Base-by-base conservation (phyloP, 1,284 basidiomycete species). In the Microstroma glucosiphilum region DNA sequence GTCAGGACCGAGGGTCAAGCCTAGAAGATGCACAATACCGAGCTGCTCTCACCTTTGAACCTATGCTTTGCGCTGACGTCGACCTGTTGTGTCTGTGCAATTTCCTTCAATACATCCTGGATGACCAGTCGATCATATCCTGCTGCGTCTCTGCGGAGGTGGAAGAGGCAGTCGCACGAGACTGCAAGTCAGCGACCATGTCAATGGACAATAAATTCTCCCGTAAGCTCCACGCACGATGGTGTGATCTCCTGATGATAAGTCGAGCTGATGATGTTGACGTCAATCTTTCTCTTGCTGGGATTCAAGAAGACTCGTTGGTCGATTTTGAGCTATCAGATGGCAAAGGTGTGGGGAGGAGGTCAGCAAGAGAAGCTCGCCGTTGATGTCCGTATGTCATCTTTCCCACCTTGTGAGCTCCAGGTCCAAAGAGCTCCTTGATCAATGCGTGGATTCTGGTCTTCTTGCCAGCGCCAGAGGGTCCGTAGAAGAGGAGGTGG, bases 201-300 rank as follows among this genome's bases (percentile, higher is more conserved):
- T 4, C 9, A 37, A 37, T 37, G 30, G 4, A 37, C 4, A 37
- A 37, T 4, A 9, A 37, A 3, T 37, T 37, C 30, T 9, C 30
- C 30, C 9, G 23, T 46, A 8, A 15, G 19, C 40, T 3, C 74
- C 60, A 91, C 90, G 91, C 94, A 0, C 30, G 30, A 37, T 9
- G 96, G 96, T 0, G 96, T 99, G 62, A 99, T 87, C 81, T 99
- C 94, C 57, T 98, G 89, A 81, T 99, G 94, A 79, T 89, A 98
- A 80, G 80, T 90, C 91, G 82, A 96, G 90, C 70, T 76, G 8
- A 98, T 94, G 64, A 99, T 84, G 79, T 97, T 97, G 73, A 98
- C 88, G 12, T 98, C 94, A 40, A 99, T 84, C 80, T 96, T 97
- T 64, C 93, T 86, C 77, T 89, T 91, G 11, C 91, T 92, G 0